Base-by-base conservation (phyloP, 1,284 basidiomycete species). In the Baeospora myosura region DNA sequence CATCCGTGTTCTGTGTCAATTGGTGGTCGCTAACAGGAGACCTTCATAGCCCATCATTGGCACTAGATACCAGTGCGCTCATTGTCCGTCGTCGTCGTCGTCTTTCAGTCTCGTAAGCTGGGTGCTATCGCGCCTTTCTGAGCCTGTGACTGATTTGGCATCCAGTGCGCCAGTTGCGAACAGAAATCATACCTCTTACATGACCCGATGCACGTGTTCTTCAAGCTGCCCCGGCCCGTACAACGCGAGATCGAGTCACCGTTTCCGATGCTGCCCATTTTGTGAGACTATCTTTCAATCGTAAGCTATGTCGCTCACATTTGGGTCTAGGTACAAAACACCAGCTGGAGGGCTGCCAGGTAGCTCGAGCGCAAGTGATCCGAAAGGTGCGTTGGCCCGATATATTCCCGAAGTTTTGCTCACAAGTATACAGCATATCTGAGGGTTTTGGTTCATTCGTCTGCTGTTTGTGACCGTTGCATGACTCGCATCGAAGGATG, bases 141-240 rank as follows among this genome's bases (percentile, higher is more conserved):
- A 44, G 16, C 8, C 11, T n/a, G n/a, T 11, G n/a, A n/a, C n/a
- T n/a, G n/a, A n/a, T n/a, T n/a, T n/a, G 18, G 22, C 25, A 31
- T 41, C 24, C 43, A 92, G 88, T 94, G 91, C 57, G 67, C 74
- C 17, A 68, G 69, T 18, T 95, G 91, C 57, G 91, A 95, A 61
- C 60, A 68, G 31, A 70, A 71, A 28, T 92, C 88, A 0, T 88
- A 91, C 54, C 62, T 72, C 6, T 53, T 88, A 17, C 90, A 95
- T 55, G 80, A 93, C 57, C 77, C 88, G 0, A 74, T 73, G 60
- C 90, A 95, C 52, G 68, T 87, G 22, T 95, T 94, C 66, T 79
- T 93, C 71, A 91, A 88, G 56, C 68, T 94, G 26, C 79, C 81
- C 32, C 73, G 87, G 6, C 87, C 83, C 1, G 79, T 92, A 11